Conservation (phyloP, 352 stramenopile species). For the Pythium brachiatum region DNA sequence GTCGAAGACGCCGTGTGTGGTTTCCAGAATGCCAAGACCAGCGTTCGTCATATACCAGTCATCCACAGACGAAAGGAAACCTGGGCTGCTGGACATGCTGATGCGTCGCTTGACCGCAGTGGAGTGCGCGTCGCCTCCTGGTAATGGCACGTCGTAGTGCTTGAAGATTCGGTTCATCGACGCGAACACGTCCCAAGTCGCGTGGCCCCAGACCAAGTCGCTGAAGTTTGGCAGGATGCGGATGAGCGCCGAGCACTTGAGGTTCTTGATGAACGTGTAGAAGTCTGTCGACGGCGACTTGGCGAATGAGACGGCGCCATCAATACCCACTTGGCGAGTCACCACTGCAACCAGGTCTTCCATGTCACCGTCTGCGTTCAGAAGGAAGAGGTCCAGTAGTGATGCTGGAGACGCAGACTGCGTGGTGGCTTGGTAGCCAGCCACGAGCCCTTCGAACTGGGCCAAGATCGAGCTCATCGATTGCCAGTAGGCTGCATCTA, state of each 20-base stretch:
- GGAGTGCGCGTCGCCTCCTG: constrained; percentile 9
- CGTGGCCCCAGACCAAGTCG: constrained; percentile 68
- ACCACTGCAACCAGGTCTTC: constrained; percentile 48
- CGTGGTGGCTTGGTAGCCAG: constrained; percentile 37
- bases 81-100: constrained; percentile 76
- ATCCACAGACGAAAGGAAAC: constrained; percentile 72
- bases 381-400: constrained; percentile 44
- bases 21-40: constrained; percentile 64
- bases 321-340: not conserved
- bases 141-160: constrained; percentile 66
- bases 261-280: constrained; percentile 47
- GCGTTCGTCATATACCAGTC: constrained; percentile 75
- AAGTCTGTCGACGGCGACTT: constrained; percentile 26
- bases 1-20: constrained; percentile 67
- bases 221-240: constrained; percentile 52
- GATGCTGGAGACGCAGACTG: constrained; percentile 24
- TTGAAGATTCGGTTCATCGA: constrained; percentile 83
- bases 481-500: constrained; percentile 37
- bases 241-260: constrained; percentile 76
- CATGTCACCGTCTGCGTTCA: constrained; percentile 56
- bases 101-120: constrained; percentile 33
- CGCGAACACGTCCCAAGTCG: constrained; percentile 68
- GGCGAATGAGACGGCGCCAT: not conserved
- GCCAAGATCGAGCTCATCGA: constrained; percentile 33
- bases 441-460: constrained; percentile 54